Percentiles rank a stretch among this genome's conserved stretches.
Evolutionary conservation across 2,329 filamentous ascomycete species (phyloP).

Genomic region (Talaromyces amestolkiae): DNA sequence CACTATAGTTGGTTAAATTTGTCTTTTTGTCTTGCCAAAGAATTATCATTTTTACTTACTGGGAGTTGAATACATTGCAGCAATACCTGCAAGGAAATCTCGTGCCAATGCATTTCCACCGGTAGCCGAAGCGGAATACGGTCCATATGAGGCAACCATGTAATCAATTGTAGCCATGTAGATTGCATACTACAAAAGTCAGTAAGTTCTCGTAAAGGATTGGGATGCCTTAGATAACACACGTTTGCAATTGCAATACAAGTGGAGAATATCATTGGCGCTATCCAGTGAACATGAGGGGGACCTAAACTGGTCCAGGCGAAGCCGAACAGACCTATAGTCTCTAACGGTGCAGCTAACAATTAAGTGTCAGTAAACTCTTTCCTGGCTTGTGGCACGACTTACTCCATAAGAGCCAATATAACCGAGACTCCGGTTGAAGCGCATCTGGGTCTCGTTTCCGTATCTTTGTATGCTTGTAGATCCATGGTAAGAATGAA

Average conservation of each 20-base stretch:
- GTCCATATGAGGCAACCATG: slow-evolving; percentile 65
- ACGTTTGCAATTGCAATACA: slow-evolving; percentile 63
- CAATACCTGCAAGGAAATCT: slow-evolving; percentile 61
- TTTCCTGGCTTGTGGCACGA: not conserved
- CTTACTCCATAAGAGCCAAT: slow-evolving; percentile 56
- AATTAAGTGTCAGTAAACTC: slow-evolving; percentile 5
- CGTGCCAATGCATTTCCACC: slow-evolving; percentile 65
- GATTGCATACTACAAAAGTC: slow-evolving; percentile 42
- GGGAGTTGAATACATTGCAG: slow-evolving; percentile 58
- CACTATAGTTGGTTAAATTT: slow-evolving; percentile 29
- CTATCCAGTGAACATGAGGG: slow-evolving; percentile 57
- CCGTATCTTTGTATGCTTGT: slow-evolving; percentile 40
- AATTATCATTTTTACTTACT: slow-evolving; percentile 30
- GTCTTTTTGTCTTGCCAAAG: not conserved
- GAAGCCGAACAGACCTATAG: slow-evolving; percentile 61
- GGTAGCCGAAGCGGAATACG: slow-evolving; percentile 63
- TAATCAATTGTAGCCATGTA: slow-evolving; percentile 67
- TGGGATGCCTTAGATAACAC: slow-evolving; percentile 23
- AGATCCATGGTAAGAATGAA: slow-evolving; percentile 55
- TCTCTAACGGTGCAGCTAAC: slow-evolving; percentile 54
- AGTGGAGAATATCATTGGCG: slow-evolving; percentile 57
- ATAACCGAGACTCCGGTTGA: slow-evolving; percentile 62
- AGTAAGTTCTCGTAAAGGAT: not conserved
- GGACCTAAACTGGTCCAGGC: slow-evolving; percentile 60
- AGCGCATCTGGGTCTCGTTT: slow-evolving; percentile 46